Conservation (phyloP, 2,329 filamentous ascomycete genomes). For the Aspergillus carbonarius region DNA sequence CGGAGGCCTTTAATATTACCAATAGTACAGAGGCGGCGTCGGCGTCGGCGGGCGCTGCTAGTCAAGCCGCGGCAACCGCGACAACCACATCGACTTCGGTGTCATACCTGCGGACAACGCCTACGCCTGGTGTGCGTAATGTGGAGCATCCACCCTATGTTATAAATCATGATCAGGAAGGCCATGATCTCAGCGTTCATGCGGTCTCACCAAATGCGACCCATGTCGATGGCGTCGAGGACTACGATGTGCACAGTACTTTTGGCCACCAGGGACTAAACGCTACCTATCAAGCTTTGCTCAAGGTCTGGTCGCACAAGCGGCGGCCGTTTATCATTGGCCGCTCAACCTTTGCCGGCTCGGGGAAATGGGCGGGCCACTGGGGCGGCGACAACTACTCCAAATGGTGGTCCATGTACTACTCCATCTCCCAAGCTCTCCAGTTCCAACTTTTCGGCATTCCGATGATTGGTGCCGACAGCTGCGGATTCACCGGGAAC, state of each 20-base stretch:
- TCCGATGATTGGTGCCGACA: slow-evolving; percentile 73
- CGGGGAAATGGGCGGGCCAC: slow-evolving; percentile 73
- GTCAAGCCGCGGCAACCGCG: slow-evolving; percentile 47
- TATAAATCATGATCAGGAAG: slow-evolving; percentile 65
- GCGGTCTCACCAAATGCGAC: slow-evolving; percentile 76
- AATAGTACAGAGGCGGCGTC: slow-evolving; percentile 67
- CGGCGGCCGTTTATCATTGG: slow-evolving; percentile 84
- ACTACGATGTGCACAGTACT: slow-evolving; percentile 84
- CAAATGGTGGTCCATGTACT: slow-evolving; percentile 71
- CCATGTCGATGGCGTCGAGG: slow-evolving; percentile 67
- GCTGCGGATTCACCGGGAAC: slow-evolving; percentile 70
- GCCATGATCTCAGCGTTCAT: slow-evolving; percentile 68
- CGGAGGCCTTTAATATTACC: slow-evolving; percentile 68
- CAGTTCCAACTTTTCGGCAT: slow-evolving; percentile 73
- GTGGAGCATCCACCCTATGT: slow-evolving; percentile 74
- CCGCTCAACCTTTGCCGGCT: slow-evolving; percentile 75
- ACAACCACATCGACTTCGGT: slow-evolving; percentile 36
- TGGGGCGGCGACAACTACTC: slow-evolving; percentile 78
- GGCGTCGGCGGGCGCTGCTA: slow-evolving; percentile 55
- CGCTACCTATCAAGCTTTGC: slow-evolving; percentile 71
- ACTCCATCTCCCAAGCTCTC: slow-evolving; percentile 74
- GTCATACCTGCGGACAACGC: slow-evolving; percentile 58
- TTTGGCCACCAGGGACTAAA: slow-evolving; percentile 74
- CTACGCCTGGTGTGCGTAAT: slow-evolving; percentile 64
- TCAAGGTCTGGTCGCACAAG: slow-evolving; percentile 62